Base-by-base conservation (phyloP, 148 eudicot genomes). In the Vaccinium corymbosum region DNA sequence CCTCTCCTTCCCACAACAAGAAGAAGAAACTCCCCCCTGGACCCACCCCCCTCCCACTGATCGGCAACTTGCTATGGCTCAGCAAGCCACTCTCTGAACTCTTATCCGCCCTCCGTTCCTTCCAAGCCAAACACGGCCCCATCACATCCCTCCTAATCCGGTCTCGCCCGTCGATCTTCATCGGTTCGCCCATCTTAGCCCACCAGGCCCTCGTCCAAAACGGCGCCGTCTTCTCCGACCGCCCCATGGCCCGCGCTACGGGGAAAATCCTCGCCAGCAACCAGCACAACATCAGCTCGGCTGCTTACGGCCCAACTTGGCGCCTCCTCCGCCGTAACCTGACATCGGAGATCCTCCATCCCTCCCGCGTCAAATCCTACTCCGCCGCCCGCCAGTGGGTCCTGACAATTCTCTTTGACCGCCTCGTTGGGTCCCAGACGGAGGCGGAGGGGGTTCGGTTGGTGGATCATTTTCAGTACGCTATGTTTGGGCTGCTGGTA, bases 281-380 rank as follows among this genome's bases (percentile, higher is more conserved):
- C 79, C 79, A 55, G 48, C 83, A 79, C 71, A 84, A 9, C 59
- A 68, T 84, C 7, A 56, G 49, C 79, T 53, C 79, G 2, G 71
- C 86, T 20, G 57, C 57, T 0, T 84, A 84, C 20, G 86, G 86
- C 8, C 79, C 97, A 25, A 88, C 86, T 6, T 95, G 98, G 97
- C 91, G 95, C 46, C 87, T 91, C 72, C 87, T 93, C 16, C 88
- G 97, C 1, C 87, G 97, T 1, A 95, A 92, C 84, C 88, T 95
- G 17, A 88, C 91, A 1, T 84, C 92, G 7, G 91, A 89, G 85
- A 90, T 94, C 49, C 90, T 95, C 49, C 91, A 91, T 50, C 91
- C 94, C 19, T 86, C 91, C 1, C 86, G 89, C 4, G 77, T 90
- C 76, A 92, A 83, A 76, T 82, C 90, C 1, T 93, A 90, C 85